A percentile compares a stretch with the other conserved stretches of the same genome.
Evolutionary conservation across 805 yeast species (phyloP).

Genomic region (Lachancea mirantina): DNA sequence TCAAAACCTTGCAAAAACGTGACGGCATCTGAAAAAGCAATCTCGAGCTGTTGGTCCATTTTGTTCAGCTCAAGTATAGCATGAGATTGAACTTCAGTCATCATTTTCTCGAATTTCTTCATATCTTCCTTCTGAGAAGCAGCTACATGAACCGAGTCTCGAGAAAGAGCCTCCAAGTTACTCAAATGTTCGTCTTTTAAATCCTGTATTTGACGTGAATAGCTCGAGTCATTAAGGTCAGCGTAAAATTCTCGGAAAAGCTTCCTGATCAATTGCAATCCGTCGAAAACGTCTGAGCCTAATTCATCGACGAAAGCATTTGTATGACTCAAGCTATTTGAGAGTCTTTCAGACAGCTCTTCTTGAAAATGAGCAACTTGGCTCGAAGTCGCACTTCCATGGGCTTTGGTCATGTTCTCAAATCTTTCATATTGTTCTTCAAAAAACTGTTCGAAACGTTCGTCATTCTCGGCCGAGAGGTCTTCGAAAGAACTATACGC

Average conservation of each 20-base stretch:
- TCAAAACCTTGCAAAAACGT: slow-evolving; percentile 11
- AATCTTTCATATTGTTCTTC: slow-evolving; percentile 2
- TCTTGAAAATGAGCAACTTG: no score
- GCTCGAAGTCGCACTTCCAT: no score
- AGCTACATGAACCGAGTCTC: background rate
- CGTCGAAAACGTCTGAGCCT: slow-evolving; percentile 3
- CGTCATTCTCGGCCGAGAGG: background rate
- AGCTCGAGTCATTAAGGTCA: slow-evolving; percentile 20
- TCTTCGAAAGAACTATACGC: slow-evolving; percentile 1
- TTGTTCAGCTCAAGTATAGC: slow-evolving; percentile 1
- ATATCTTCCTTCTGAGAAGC: background rate
- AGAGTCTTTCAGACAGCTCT: no score
- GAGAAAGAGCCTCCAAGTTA: background rate
- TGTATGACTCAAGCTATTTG: no score
- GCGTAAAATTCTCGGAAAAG: slow-evolving; percentile 15
- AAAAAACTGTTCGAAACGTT: slow-evolving; percentile 3
- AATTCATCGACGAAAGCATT: background rate
- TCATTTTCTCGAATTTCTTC: slow-evolving; percentile 2
- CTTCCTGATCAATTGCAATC: slow-evolving; percentile 1
- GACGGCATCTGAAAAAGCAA: slow-evolving; percentile 11
- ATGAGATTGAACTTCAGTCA: background rate
- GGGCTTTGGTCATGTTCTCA: no score
- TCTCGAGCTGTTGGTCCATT: slow-evolving; percentile 8
- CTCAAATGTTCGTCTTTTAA: slow-evolving; percentile 4
- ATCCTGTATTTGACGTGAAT: slow-evolving; percentile 15